A percentile compares a stretch with the other conserved stretches of the same genome.
These are phyloP conservation scores for Metarhizium album DNA, from an alignment of 2,329 filamentous ascomycete species.

Conservation along the genomic window DNA sequence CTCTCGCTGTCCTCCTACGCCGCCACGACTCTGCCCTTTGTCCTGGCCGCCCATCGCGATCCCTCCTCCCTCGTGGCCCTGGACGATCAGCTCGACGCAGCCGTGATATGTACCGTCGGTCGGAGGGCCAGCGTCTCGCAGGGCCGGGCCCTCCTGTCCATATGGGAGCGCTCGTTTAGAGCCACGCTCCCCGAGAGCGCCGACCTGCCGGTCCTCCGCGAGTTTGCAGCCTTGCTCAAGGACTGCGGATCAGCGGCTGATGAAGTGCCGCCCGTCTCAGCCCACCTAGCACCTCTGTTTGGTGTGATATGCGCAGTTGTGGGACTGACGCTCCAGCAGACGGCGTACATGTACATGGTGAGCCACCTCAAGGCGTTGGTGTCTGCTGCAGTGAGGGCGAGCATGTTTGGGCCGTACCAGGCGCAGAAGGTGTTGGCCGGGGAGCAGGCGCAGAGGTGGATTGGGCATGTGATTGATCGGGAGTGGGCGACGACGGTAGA, in stretches of 20 bases:
- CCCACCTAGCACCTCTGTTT: constrained; percentile 61
- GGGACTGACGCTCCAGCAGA: constrained; percentile 47
- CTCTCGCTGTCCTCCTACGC: constrained; percentile 63
- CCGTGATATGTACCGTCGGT: constrained; percentile 68
- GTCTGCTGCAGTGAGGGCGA: constrained; percentile 66
- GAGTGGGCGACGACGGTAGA: constrained; percentile 50
- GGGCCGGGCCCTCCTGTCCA: constrained; percentile 59
- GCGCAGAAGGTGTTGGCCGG: constrained; percentile 63
- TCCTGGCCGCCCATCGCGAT: constrained; percentile 53
- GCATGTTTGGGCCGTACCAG: constrained; percentile 71
- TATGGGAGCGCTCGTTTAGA: constrained; percentile 65
- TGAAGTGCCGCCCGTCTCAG: constrained; percentile 36
- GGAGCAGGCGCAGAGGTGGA: constrained; percentile 41
- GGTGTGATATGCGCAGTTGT: constrained; percentile 55
- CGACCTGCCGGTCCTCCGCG: constrained; percentile 20
- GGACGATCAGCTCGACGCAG: constrained; percentile 68
- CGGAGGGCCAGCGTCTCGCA: constrained; percentile 65
- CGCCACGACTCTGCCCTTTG: constrained; percentile 63
- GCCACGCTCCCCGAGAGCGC: constrained; percentile 20
- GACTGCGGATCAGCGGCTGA: constrained; percentile 14
- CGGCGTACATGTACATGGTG: constrained; percentile 66
- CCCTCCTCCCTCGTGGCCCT: constrained; percentile 42
- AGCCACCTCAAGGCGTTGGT: constrained; percentile 67
- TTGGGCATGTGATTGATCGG: constrained; percentile 46
- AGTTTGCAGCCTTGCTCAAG: constrained; percentile 27